Evolutionary conservation across 371 early-diverging fungal genomes (phyloP).

Genomic region (Amoeboaphelidium protococcarum): DNA sequence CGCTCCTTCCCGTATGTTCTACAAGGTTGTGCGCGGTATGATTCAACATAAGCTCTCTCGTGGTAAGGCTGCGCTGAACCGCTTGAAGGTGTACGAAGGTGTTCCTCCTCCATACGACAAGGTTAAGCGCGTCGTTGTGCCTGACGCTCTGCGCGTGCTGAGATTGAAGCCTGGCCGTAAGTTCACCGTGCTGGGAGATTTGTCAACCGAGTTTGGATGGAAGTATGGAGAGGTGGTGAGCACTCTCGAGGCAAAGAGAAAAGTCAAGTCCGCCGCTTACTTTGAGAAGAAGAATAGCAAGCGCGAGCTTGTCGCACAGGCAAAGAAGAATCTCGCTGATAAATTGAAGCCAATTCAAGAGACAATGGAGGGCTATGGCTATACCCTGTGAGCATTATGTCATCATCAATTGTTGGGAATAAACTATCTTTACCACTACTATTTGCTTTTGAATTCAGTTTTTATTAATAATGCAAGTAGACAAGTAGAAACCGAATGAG

Average conservation of each 20-base stretch:
- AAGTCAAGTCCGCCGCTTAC: slow-evolving; percentile 70
- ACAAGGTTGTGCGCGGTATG: slow-evolving; percentile 96
- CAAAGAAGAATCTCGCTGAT: slow-evolving; percentile 20
- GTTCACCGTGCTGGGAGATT: slow-evolving; percentile 78
- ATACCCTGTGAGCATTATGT: neutral
- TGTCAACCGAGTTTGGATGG: slow-evolving; percentile 96
- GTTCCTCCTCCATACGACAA: slow-evolving; percentile 93
- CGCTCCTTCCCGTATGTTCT: slow-evolving; percentile 95
- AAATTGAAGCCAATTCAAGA: slow-evolving; percentile 22
- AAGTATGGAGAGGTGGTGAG: slow-evolving; percentile 91
- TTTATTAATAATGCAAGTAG: no score
- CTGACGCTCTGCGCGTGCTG: slow-evolving; percentile 87
- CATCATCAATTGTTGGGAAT: no score
- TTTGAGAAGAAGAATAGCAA: slow-evolving; percentile 71
- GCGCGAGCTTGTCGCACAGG: slow-evolving; percentile 22
- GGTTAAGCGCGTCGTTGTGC: slow-evolving; percentile 86
- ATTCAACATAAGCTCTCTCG: slow-evolving; percentile 96
- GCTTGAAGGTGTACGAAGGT: slow-evolving; percentile 97
- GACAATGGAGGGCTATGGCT: neutral
- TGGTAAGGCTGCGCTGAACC: slow-evolving; percentile 88
- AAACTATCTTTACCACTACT: neutral
- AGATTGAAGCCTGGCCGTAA: slow-evolving; percentile 90
- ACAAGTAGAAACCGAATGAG: no score
- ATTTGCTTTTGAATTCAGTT: neutral
- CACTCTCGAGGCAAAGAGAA: slow-evolving; percentile 89